Base-by-base conservation (phyloP, 2,329 filamentous ascomycete genomes). In the Alternaria burnsii region DNA sequence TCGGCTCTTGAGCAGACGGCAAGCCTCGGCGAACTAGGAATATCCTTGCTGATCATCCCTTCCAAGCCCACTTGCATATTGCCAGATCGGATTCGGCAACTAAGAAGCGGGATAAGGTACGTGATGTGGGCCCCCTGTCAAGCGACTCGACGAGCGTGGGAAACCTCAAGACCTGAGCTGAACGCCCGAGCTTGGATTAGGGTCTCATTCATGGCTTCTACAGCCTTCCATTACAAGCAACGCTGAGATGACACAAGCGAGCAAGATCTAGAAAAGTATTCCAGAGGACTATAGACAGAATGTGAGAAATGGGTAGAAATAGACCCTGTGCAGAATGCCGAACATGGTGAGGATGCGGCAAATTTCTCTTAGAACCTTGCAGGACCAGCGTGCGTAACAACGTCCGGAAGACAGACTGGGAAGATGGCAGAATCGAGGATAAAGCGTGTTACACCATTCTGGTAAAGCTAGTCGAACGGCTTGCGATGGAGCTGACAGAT, bases 371-470 rank as follows among this genome's bases (percentile, higher is more conserved):
- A 16, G 20, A 28, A 41, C 6, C 38, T 26, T 50, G 61, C 50
- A 46, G 32, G 47, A 30, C 55, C 55, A 55, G 55, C 58, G 58
- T 38, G 58, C 55, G 63, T 66, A 63, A 68, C 62, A 63, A 59
- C 44, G 58, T 58, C 61, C 58, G 59, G 63, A 51, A 40, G 42
- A 10, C 18, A 48, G 32, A 52, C 60, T 52, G 51, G 44, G 22
- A 24, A 24, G 51, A 50, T n/a, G 60, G 61, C 60, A 59, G 42
- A 34, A 61, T 64, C 58, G 44, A 55, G 36, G 38, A 42, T 16
- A 43, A 48, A 24, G 52, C 40, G 32, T 46, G 59, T 59, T 28
- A 43, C 51, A 48, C 51, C 18, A 24, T 48, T 38, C 24, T 44
- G 55, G 52, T 18, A 53, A 55, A 57, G 54, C 47, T 51, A 20